Conservation (phyloP, 805 yeast genomes). For the Scheffersomyces ergatensis region DNA sequence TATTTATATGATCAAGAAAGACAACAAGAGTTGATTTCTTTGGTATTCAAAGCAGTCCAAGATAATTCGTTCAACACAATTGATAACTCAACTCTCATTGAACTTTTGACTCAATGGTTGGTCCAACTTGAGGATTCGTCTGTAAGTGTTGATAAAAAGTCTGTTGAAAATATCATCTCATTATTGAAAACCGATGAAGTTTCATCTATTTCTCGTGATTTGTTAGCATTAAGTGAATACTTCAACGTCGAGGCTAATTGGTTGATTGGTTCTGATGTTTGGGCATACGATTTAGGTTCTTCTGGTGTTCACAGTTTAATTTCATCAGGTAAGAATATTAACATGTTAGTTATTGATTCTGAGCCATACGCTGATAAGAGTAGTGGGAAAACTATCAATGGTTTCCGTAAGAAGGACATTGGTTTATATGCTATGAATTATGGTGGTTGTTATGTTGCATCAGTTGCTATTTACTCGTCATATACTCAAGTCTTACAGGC, state of each 20-base stretch:
- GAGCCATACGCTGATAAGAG: conserved; percentile 57
- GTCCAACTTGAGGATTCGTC: conserved; percentile 41
- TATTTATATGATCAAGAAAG: conserved; percentile 58
- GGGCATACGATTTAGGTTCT: conserved; percentile 91
- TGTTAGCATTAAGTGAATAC: conserved; percentile 46
- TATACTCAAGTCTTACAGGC: conserved; percentile 92
- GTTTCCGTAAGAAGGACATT: conserved; percentile 79
- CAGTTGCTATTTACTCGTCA: conserved; percentile 89
- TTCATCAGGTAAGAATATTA: conserved; percentile 71
- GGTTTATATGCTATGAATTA: conserved; percentile 95
- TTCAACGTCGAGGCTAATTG: conserved; percentile 59
- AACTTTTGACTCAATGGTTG: conserved; percentile 69
- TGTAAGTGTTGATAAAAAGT: conserved; percentile 18
- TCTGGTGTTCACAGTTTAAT: conserved; percentile 88
- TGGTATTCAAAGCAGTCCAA: conserved; percentile 47
- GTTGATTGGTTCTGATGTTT: conserved; percentile 91
- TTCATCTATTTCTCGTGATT: conserved; percentile 38
- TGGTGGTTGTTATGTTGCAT: conserved; percentile 86
- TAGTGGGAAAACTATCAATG: conserved; percentile 28
- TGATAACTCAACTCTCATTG: conserved; percentile 49
- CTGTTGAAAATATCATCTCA: conserved; percentile 31
- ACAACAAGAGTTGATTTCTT: conserved; percentile 41
- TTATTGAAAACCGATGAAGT: conserved; percentile 35
- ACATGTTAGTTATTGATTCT: conserved; percentile 83
- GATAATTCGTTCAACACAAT: conserved; percentile 41